phyloP scores from a whole-genome alignment of 495 filamentous ascomycete species.

The Penicillium cosmopolitanum region DNA sequence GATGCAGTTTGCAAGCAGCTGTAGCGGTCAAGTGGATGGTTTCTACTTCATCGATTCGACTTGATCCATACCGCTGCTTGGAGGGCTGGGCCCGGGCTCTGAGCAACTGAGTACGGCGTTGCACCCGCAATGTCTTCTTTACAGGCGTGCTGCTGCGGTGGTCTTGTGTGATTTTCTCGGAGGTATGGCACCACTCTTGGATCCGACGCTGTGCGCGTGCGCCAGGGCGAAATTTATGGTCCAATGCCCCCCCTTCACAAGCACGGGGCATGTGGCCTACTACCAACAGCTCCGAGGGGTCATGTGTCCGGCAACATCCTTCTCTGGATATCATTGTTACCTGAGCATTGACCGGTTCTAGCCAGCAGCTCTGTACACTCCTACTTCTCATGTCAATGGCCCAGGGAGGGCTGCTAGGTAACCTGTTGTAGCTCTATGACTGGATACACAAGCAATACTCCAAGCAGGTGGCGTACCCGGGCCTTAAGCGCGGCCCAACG shows the following conservation, averaged over 20 bases:
- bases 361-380: conserved; percentile 9
- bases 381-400: conserved; percentile 10
- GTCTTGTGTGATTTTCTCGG: conserved; percentile 16
- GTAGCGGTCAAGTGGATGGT: conserved; percentile 19
- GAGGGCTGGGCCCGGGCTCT: not conserved
- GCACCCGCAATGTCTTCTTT: conserved; percentile 3
- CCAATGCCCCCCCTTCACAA: not conserved
- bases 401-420: conserved; percentile 23
- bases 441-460: conserved; percentile 12
- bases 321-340: conserved; percentile 2
- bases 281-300: not conserved
- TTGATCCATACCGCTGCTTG: conserved; percentile 15
- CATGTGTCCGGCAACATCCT: not conserved
- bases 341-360: conserved; percentile 3
- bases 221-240: not conserved
- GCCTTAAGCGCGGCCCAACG: conserved; percentile 29
- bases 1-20: conserved; percentile 1
- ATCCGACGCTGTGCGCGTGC: conserved; percentile 9
- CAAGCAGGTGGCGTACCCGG: conserved; percentile 15
- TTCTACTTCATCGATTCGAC: not conserved
- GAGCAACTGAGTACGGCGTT: not conserved
- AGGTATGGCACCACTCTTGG: conserved; percentile 2
- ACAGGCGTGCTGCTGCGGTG: conserved; percentile 14
- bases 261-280: not conserved
- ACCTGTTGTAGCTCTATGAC: conserved; percentile 16